Base-by-base conservation (phyloP, 805 yeast species). In the Saccharomycopsis sp. region DNA sequence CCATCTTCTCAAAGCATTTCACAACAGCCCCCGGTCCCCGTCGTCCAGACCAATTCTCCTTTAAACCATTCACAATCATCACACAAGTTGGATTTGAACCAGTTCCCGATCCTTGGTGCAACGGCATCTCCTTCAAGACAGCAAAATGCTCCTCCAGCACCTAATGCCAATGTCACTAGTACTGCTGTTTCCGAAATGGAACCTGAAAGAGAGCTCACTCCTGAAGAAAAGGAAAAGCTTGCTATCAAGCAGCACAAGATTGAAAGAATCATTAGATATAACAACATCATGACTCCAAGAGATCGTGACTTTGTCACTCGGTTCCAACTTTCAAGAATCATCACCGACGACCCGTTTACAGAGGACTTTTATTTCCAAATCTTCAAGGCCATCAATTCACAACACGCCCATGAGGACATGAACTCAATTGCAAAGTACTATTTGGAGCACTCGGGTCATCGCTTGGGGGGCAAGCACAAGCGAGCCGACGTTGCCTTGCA, bases 361-460 rank as follows among this genome's bases (percentile, higher is more conserved):
- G 98, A 92, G 61, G 98, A 92, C 65, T 92, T 89, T 56, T 92
- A 92, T 58, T 85, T 80, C 55, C 97, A 92, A 61, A 96, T 92
- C 31, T 84, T 76, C 63, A 82, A 88, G 53, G 75, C 81, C 49
- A 67, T 83, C 49, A 79, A 80, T 54, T 56, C 57, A 13, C 53
- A 55, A 31, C 65, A 67, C 21, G 68, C 77, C 3, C 74, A 71
- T 48, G 73, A 71, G 51, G 68, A 67, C 30, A 71, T 78, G 59
- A 84, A 79, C 58, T 74, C 82, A n/a, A 80, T 88, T 66, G 96
- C 96, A 5, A 84, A 84, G 57, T 92, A 95, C 9, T 88, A 88
- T 55, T 65, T 87, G 56, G 92, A 85, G 54, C 94, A 82, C 58
- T 80, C 94, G 44, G 95, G 95, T 39, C 94, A 85, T 61, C 75